Conservation (phyloP, 2,329 filamentous ascomycete species). For the Scortechinia acanthostroma region DNA sequence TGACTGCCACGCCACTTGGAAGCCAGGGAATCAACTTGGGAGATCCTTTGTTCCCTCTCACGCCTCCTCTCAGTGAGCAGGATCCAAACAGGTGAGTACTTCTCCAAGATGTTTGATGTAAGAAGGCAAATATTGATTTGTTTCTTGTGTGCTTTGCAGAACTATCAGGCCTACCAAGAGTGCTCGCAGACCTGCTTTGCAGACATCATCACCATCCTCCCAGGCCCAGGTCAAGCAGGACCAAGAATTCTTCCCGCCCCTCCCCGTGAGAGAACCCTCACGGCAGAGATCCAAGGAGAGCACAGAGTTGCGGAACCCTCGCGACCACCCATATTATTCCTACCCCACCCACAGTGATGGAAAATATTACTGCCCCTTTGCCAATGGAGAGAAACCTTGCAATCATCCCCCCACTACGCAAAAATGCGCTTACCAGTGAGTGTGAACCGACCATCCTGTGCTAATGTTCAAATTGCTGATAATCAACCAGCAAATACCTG, state of each 20-base stretch:
- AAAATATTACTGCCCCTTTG: conserved; percentile 56
- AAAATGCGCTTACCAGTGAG: conserved; percentile 65
- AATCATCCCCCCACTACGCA: conserved; percentile 54
- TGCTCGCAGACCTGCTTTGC: conserved; percentile 22
- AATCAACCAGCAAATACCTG: conserved; percentile 48
- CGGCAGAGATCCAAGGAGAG: conserved; percentile 24
- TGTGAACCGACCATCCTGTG: conserved; percentile 9
- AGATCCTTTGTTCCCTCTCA: conserved; percentile 26
- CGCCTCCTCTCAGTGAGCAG: conserved; percentile 24
- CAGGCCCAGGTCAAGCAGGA: conserved; percentile 22
- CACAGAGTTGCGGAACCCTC: conserved; percentile 23
- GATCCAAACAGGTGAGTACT: conserved; percentile 27
- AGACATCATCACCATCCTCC: conserved; percentile 17
- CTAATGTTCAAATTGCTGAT: background rate
- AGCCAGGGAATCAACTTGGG: conserved; percentile 22
- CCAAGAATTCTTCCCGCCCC: conserved; percentile 22
- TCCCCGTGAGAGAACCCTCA: conserved; percentile 20
- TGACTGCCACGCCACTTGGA: conserved; percentile 19
- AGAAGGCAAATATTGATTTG: conserved; percentile 6
- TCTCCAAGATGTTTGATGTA: conserved; percentile 3
- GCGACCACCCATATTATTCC: conserved; percentile 30
- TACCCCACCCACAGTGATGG: conserved; percentile 37
- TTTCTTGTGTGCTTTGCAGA: conserved; percentile 11
- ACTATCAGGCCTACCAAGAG: conserved; percentile 27
- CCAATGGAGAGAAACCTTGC: conserved; percentile 41